These are phyloP conservation scores for Boletus huronensis DNA, from an alignment of 768 basidiomycete genomes.

Conservation along the genomic window DNA sequence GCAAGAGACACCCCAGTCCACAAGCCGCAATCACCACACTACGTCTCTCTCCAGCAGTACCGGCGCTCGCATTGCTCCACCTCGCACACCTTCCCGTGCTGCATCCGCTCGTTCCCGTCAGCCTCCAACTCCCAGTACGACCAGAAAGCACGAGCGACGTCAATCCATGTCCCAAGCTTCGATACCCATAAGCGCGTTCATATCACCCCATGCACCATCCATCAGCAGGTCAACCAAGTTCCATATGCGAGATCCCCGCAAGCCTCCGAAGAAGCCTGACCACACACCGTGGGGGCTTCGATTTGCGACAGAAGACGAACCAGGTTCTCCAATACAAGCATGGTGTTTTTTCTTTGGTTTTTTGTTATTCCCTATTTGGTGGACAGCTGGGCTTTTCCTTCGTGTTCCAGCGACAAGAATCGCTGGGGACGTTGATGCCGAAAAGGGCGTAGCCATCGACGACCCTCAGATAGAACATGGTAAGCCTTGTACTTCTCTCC, in stretches of 20 bases:
- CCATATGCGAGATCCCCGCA: slow-evolving; percentile 80
- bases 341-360: slow-evolving; percentile 82
- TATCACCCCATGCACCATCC: slow-evolving; percentile 77
- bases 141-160: slow-evolving; percentile 34
- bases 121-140: slow-evolving; percentile 23
- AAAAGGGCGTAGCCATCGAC: slow-evolving; percentile 71
- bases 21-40: slow-evolving; percentile 16
- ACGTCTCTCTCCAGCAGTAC: slow-evolving; percentile 37
- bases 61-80: slow-evolving; percentile 24
- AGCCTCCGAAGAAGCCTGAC: slow-evolving; percentile 50
- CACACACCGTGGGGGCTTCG: slow-evolving; percentile 62
- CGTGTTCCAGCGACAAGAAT: slow-evolving; percentile 60
- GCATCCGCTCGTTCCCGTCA: slow-evolving; percentile 34
- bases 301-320: slow-evolving; percentile 51
- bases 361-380: slow-evolving; percentile 52
- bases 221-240: slow-evolving; percentile 55
- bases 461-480: slow-evolving; percentile 79
- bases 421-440: slow-evolving; percentile 51
- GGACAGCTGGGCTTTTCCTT: slow-evolving; percentile 57
- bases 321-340: slow-evolving; percentile 55
- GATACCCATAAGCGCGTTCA: slow-evolving; percentile 75
- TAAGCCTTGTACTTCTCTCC: slow-evolving; percentile 33
- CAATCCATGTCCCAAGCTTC: slow-evolving; percentile 66
- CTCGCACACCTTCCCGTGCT: slow-evolving; percentile 37
- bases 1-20: slow-evolving; percentile 25